phyloP scores from a whole-genome alignment of 768 basidiomycete genomes.

The Phlegmacium glaucopus region DNA sequence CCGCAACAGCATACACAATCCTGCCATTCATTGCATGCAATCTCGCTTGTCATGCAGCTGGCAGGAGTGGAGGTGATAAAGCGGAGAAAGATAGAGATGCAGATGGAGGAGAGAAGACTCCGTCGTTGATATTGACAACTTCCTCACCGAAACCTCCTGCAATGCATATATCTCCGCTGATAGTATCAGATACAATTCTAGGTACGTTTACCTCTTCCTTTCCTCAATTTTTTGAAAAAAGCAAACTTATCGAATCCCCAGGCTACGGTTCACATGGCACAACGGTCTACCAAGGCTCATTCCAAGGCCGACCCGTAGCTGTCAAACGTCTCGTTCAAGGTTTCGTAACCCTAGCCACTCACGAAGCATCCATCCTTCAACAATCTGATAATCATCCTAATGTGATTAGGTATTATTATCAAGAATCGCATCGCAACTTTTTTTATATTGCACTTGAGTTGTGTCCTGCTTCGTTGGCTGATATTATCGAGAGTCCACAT shows the following conservation, averaged over 20 bases:
- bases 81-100: conserved; percentile 24
- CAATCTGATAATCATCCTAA: conserved; percentile 98
- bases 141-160: conserved; percentile 25
- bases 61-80: conserved; percentile 32
- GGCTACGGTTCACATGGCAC: conserved; percentile 97
- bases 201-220: conserved; percentile 41
- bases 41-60: conserved; percentile 58
- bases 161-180: conserved; percentile 43
- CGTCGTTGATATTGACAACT: conserved; percentile 17
- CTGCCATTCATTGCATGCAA: conserved; percentile 72
- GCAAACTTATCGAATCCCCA: conserved; percentile 26
- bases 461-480: conserved; percentile 86
- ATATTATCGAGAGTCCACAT: conserved; percentile 73
- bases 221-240: neutral
- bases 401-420: conserved; percentile 97
- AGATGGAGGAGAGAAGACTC: conserved; percentile 26
- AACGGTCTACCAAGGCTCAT: conserved; percentile 88
- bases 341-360: conserved; percentile 90
- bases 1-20: conserved; percentile 78
- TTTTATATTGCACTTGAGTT: conserved; percentile 97
- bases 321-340: conserved; percentile 95
- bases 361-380: conserved; percentile 92
- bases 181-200: conserved; percentile 71
- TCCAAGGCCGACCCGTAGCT: conserved; percentile 96
- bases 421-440: conserved; percentile 91